These are phyloP conservation scores for peach (Prunus persica) DNA, from an alignment of 306 rosid genomes.

Conservation along the genomic window DNA sequence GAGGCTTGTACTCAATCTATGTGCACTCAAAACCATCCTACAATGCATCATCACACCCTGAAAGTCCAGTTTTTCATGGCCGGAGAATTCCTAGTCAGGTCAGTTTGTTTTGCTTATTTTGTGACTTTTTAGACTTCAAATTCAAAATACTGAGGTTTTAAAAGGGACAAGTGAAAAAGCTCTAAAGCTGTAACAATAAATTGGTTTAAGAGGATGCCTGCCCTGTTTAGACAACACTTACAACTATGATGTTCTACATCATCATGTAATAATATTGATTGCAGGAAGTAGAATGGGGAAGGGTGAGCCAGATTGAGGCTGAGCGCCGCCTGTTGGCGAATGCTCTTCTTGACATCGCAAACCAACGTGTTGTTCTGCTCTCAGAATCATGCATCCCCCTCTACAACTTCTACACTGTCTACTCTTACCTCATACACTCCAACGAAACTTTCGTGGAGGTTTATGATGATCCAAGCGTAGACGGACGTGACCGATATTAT, in stretches of 20 bases:
- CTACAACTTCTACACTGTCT: constrained; percentile 22
- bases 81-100: constrained; percentile 86
- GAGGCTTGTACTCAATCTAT: constrained; percentile 66
- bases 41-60: constrained; percentile 44
- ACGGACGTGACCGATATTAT: constrained; percentile 25
- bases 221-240: neutral
- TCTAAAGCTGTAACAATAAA: too few relatives aligned
- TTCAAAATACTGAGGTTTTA: neutral
- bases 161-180: neutral
- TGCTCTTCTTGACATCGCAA: constrained; percentile 26
- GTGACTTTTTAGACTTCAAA: too few relatives aligned
- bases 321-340: constrained; percentile 19
- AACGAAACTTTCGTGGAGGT: constrained; percentile 7
- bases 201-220: too few relatives aligned
- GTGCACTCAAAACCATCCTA: constrained; percentile 75
- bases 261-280: neutral
- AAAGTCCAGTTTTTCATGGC: constrained; percentile 54
- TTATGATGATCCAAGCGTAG: constrained; percentile 23
- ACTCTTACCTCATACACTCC: constrained; percentile 17
- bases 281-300: constrained; percentile 23
- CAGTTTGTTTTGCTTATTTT: constrained; percentile 17
- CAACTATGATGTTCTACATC: too few relatives aligned
- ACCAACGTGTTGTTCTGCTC: constrained; percentile 23
- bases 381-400: constrained; percentile 26
- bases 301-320: constrained; percentile 5